Percentiles rank a stretch among this genome's conserved stretches.
These are phyloP conservation scores for Diplodia intermedia DNA, from an alignment of 2,329 filamentous ascomycete species.

Conservation along the genomic window DNA sequence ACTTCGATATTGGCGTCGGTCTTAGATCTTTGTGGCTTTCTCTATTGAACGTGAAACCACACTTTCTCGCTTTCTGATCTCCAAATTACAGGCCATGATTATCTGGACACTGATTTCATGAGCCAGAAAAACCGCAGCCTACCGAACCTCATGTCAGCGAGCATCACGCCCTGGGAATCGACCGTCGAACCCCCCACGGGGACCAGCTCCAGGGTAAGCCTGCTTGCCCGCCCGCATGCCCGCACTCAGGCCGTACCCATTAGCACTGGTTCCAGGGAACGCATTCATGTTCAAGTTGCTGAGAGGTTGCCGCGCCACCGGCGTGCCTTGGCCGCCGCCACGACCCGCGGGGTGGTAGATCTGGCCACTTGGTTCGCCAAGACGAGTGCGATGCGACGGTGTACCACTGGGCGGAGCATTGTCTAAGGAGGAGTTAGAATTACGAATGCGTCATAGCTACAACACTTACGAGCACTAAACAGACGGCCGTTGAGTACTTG, in stretches of 20 bases:
- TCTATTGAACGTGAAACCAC: too few species aligned
- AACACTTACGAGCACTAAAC: constrained; percentile 1
- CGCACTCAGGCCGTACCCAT: constrained; percentile 42
- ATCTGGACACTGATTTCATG: too few species aligned
- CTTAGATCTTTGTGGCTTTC: too few species aligned
- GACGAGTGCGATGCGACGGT: constrained; percentile 40
- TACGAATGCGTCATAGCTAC: not conserved
- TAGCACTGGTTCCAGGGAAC: constrained; percentile 37
- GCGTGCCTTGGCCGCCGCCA: constrained; percentile 42
- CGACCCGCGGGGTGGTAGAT: constrained; percentile 36
- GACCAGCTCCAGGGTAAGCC: not conserved
- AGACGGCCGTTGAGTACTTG: constrained; percentile 10
- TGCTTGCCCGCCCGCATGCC: constrained; percentile 44
- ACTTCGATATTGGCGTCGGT: too few species aligned
- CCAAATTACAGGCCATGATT: too few species aligned
- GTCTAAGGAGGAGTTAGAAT: constrained; percentile 35
- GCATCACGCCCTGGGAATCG: not conserved
- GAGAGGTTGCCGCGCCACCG: constrained; percentile 45
- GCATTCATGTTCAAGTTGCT: constrained; percentile 36
- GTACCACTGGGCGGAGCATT: constrained; percentile 39
- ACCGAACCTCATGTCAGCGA: not conserved
- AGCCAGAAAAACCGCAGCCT: too few species aligned
- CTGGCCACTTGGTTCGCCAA: constrained; percentile 41
- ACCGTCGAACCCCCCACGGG: not conserved
- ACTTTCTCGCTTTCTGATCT: too few species aligned